Conservation (phyloP, 768 basidiomycete species). For the Cystofilobasidium macerans region DNA sequence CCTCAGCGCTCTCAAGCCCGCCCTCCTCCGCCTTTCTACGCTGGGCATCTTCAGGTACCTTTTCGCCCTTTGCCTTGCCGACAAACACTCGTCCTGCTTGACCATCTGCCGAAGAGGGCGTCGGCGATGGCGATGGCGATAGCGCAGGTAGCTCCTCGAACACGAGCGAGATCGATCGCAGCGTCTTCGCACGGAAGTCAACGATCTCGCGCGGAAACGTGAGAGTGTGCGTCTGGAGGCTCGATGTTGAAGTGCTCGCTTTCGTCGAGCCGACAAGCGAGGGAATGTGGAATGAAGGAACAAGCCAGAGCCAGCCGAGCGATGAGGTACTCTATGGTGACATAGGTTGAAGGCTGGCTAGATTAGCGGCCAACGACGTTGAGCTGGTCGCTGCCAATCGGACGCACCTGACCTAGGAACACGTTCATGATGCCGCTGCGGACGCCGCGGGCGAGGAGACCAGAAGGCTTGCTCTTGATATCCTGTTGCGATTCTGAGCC, state of each 20-base stretch:
- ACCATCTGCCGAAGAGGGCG: neutral
- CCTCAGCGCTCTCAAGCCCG: neutral
- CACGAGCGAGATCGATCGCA: slow-evolving; percentile 8
- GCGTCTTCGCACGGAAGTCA: slow-evolving; percentile 18
- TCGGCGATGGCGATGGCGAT: neutral
- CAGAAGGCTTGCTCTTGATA: neutral
- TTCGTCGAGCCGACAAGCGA: slow-evolving; percentile 32
- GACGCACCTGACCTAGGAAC: slow-evolving; percentile 15
- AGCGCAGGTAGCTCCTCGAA: slow-evolving; percentile 18
- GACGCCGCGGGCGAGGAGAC: slow-evolving; percentile 2
- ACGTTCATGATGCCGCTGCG: slow-evolving; percentile 14
- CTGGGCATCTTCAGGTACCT: neutral
- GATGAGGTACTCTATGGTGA: slow-evolving; percentile 43
- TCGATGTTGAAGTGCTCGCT: neutral
- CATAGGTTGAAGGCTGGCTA: slow-evolving; percentile 29
- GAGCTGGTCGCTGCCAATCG: slow-evolving; percentile 3
- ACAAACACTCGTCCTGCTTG: neutral
- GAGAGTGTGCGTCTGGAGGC: slow-evolving; percentile 20
- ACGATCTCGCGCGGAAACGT: slow-evolving; percentile 18
- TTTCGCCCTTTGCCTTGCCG: neutral
- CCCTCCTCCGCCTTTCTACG: neutral
- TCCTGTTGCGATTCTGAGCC: slow-evolving; percentile 4
- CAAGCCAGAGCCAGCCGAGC: slow-evolving; percentile 77
- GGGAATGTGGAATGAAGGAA: slow-evolving; percentile 72
- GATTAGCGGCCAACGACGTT: slow-evolving; percentile 27